These are phyloP conservation scores for Byssothecium circinans DNA, from an alignment of 2,329 filamentous ascomycete species.

Conservation along the genomic window DNA sequence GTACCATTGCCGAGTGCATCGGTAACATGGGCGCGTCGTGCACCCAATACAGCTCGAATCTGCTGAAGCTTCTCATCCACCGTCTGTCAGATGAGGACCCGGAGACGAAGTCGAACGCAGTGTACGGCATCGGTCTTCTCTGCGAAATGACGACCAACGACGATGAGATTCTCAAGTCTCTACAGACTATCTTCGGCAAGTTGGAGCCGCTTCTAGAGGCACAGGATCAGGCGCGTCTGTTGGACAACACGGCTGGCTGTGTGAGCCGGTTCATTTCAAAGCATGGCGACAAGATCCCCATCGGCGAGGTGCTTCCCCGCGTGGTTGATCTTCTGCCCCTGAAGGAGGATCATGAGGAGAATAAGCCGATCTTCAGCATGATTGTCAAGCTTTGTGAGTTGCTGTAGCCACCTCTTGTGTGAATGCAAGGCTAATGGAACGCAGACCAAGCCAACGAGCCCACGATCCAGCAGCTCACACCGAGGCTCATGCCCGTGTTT, in stretches of 20 bases:
- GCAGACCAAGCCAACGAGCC: slow-evolving; percentile 68
- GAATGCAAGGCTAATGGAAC: slow-evolving; percentile 6
- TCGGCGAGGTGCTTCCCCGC: slow-evolving; percentile 78
- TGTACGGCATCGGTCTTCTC: slow-evolving; percentile 85
- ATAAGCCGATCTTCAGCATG: slow-evolving; percentile 89
- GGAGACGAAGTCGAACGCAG: slow-evolving; percentile 92
- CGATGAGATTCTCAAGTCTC: slow-evolving; percentile 72
- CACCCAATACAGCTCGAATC: slow-evolving; percentile 74
- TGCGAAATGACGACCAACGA: slow-evolving; percentile 77
- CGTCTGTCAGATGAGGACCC: slow-evolving; percentile 86
- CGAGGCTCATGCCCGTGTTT: slow-evolving; percentile 69
- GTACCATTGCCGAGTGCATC: slow-evolving; percentile 88
- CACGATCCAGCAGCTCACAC: slow-evolving; percentile 69
- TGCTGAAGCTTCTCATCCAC: slow-evolving; percentile 81
- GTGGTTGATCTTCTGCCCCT: slow-evolving; percentile 80
- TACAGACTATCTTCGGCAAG: slow-evolving; percentile 77
- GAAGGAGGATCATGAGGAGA: slow-evolving; percentile 94
- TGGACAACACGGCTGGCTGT: slow-evolving; percentile 93
- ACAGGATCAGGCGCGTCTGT: slow-evolving; percentile 75
- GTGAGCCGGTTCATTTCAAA: slow-evolving; percentile 89
- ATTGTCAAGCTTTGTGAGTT: slow-evolving; percentile 80
- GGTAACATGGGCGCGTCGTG: slow-evolving; percentile 81
- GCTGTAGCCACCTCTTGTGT: neutral
- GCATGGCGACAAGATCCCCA: slow-evolving; percentile 79
- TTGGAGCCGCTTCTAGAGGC: slow-evolving; percentile 82